Conservation (phyloP, 805 yeast genomes). For the Ogataea paradorogensis region DNA sequence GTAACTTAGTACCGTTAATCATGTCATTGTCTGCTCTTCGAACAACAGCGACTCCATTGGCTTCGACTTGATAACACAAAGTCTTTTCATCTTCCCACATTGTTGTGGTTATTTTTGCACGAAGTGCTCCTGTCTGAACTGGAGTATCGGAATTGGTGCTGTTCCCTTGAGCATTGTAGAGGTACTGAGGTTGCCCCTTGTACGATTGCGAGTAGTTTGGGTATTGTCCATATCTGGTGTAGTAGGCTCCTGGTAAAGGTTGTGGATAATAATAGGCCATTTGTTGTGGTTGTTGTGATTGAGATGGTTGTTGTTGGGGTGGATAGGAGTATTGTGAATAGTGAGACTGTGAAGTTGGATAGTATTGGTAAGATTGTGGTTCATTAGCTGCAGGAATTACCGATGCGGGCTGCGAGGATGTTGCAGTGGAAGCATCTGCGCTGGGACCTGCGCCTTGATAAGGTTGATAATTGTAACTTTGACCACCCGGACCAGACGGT, state of each 20-base stretch:
- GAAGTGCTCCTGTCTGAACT: constrained; percentile 26
- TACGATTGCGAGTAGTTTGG: constrained; percentile 17
- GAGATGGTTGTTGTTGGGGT: constrained; percentile 15
- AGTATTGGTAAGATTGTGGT: constrained; percentile 14
- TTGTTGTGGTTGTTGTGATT: constrained; percentile 17
- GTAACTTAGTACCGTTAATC: constrained; percentile 68
- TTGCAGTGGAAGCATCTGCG: constrained; percentile 3
- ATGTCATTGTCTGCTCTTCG: constrained; percentile 69
- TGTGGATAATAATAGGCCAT: constrained; percentile 16
- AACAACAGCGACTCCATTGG: constrained; percentile 63
- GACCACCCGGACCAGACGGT: constrained; percentile 7
- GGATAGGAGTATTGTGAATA: constrained; percentile 19
- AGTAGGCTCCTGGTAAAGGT: constrained; percentile 15
- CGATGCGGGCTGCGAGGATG: constrained; percentile 11
- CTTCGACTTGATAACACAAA: constrained; percentile 68
- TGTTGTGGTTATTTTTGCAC: constrained; percentile 58
- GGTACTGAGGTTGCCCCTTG: constrained; percentile 16
- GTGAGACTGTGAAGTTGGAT: constrained; percentile 17
- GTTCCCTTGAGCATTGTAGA: constrained; percentile 9
- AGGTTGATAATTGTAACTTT: constrained; percentile 7
- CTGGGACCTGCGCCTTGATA: constrained; percentile 7
- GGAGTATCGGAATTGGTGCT: constrained; percentile 7
- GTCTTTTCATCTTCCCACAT: constrained; percentile 79
- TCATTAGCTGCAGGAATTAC: constrained; percentile 8
- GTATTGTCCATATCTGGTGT: constrained; percentile 17